Conservation (phyloP, 2,329 filamentous ascomycete genomes). For the Amauroascus niger region DNA sequence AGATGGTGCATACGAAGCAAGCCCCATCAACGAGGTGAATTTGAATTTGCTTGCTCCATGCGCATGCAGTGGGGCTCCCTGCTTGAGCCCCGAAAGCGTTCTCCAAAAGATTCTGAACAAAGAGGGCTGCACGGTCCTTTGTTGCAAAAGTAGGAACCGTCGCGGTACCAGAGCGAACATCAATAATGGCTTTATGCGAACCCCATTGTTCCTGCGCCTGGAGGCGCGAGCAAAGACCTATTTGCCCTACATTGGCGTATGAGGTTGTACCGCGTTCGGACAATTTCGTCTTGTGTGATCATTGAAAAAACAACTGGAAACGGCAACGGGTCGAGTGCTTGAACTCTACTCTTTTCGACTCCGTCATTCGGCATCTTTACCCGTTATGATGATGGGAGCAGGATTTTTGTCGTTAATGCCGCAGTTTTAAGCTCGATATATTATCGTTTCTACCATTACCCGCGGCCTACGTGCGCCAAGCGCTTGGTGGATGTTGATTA, state of each 20-base stretch:
- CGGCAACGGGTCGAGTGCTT: not conserved
- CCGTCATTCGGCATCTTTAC: no score
- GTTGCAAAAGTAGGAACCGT: not conserved
- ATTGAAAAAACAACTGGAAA: not conserved
- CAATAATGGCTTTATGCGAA: not conserved
- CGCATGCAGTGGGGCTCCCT: not conserved
- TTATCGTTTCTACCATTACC: no score
- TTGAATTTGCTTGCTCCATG: not conserved
- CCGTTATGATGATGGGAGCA: no score
- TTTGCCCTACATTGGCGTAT: not conserved
- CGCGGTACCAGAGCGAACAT: not conserved
- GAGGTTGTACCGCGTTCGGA: not conserved
- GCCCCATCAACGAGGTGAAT: not conserved
- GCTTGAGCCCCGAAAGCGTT: not conserved
- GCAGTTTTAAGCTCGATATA: no score
- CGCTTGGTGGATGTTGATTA: no score
- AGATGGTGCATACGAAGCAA: not conserved
- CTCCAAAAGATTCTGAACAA: not conserved
- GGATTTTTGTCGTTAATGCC: no score
- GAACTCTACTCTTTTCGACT: not conserved
- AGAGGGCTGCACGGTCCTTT: not conserved
- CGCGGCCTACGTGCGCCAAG: no score
- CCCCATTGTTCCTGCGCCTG: not conserved
- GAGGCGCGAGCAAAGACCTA: not conserved
- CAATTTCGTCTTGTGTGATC: not conserved